Evolutionary conservation across 139 green algal species (phyloP), one percentile per base, ranked within the genome.

Genomic region (Gonium pectorale): DNA sequence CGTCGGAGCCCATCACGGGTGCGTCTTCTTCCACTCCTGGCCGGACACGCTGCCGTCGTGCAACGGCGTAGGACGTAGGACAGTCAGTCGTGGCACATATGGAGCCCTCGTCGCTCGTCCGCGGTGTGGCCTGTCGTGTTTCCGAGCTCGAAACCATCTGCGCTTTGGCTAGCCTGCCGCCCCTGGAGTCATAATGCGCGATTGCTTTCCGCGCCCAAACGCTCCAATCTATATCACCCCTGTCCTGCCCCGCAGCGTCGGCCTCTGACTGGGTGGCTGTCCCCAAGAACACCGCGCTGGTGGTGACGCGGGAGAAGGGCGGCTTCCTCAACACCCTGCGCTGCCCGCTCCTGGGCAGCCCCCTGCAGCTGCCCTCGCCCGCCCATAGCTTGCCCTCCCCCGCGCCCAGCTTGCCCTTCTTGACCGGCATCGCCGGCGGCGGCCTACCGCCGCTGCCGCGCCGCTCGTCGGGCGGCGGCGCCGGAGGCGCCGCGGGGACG

Each of bases 1-100:
- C 97, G 5, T 96, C 91, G 2, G 97, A 99, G 90, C 97, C 97
- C 7, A 97, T 99, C 87, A 99, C 97, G 8, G 91, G 90, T 90
- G 73, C 15, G 83, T n/a, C n/a, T n/a, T n/a, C n/a, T n/a, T n/a
- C n/a, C n/a, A n/a, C n/a, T n/a, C n/a, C n/a, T n/a, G n/a, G n/a
- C n/a, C n/a, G n/a, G n/a, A n/a, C n/a, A n/a, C n/a, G n/a, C n/a
- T n/a, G n/a, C n/a, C n/a, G n/a, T n/a, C n/a, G n/a, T n/a, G n/a
- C n/a, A n/a, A n/a, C n/a, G n/a, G n/a, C n/a, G n/a, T n/a, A n/a
- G n/a, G n/a, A n/a, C n/a, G n/a, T n/a, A n/a, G n/a, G n/a, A n/a
- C n/a, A n/a, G n/a, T n/a, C n/a, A n/a, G n/a, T n/a, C n/a, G n/a
- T n/a, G n/a, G n/a, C n/a, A n/a, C n/a, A n/a, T n/a, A n/a, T n/a